Evolutionary conservation across 2,329 filamentous ascomycete genomes (phyloP).

Genomic region (Xylariaceae sp.): DNA sequence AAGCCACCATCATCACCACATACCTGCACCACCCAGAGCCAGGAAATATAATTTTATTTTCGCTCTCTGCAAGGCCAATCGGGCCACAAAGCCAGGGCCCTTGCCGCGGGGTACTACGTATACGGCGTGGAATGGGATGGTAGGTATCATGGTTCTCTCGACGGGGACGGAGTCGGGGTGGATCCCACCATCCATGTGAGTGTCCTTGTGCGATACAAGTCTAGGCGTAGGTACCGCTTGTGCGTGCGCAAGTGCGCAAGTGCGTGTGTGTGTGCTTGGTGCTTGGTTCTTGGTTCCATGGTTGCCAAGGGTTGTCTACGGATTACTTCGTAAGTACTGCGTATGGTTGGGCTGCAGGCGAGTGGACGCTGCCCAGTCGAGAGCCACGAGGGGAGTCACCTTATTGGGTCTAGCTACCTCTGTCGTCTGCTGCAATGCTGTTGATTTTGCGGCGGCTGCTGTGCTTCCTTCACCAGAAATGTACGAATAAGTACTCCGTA

Average conservation of each 20-base stretch:
- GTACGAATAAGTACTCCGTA: background rate
- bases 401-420: constrained; percentile 8
- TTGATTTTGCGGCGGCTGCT: background rate
- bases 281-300: constrained; percentile 6
- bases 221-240: background rate
- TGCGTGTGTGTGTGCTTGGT: too few relatives aligned
- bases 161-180: background rate
- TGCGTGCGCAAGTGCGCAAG: background rate
- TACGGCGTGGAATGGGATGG: constrained; percentile 29
- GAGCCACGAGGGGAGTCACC: constrained; percentile 23
- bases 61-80: constrained; percentile 18
- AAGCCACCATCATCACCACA: constrained; percentile 38
- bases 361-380: constrained; percentile 29
- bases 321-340: background rate
- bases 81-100: constrained; percentile 31
- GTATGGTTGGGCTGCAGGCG: constrained; percentile 32
- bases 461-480: constrained; percentile 3
- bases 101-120: constrained; percentile 24
- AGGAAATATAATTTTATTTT: constrained; percentile 48
- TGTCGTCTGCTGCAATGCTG: background rate
- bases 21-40: constrained; percentile 55
- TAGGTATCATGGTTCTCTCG: background rate
- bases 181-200: background rate
- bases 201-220: too few relatives aligned
- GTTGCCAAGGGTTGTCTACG: constrained; percentile 5